Evolutionary conservation across 2,329 filamentous ascomycete species (phyloP).

Genomic region (Amauroascus verrucosus): DNA sequence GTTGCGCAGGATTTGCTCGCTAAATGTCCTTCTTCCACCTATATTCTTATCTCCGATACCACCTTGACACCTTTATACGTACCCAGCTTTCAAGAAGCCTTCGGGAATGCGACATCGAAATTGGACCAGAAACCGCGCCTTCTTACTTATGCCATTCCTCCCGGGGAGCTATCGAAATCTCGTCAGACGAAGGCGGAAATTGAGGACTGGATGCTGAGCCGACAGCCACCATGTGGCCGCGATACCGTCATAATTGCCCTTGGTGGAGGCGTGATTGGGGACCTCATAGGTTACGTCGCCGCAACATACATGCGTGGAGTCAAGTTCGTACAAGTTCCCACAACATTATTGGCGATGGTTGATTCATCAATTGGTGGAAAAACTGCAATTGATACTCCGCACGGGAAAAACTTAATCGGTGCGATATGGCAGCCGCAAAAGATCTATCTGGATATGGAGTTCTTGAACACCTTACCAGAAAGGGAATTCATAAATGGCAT

Average conservation of each 20-base stretch:
- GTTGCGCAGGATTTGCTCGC: constrained; percentile 70
- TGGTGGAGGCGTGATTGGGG: constrained; percentile 91
- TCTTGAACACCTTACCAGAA: constrained; percentile 79
- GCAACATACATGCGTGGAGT: constrained; percentile 98
- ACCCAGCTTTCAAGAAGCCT: constrained; percentile 60
- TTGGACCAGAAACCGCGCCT: constrained; percentile 52
- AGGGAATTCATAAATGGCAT: constrained; percentile 97
- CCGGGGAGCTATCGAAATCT: constrained; percentile 88
- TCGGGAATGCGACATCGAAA: constrained; percentile 43
- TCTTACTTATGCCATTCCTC: constrained; percentile 75
- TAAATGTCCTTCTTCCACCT: constrained; percentile 74
- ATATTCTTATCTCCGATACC: constrained; percentile 92
- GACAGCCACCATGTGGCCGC: constrained; percentile 72
- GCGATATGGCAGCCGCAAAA: constrained; percentile 93
- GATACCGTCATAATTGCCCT: constrained; percentile 93
- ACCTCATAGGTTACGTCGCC: constrained; percentile 95
- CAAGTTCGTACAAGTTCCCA: constrained; percentile 91
- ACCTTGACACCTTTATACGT: constrained; percentile 77
- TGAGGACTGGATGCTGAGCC: constrained; percentile 90
- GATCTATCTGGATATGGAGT: constrained; percentile 88
- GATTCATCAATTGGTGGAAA: constrained; percentile 98
- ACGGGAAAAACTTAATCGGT: constrained; percentile 92
- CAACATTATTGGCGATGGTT: constrained; percentile 90
- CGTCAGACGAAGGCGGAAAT: constrained; percentile 89
- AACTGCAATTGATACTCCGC: constrained; percentile 91